These are phyloP conservation scores for Candida buenavistaensis DNA, from an alignment of 1,139 yeast genomes.

Conservation along the genomic window DNA sequence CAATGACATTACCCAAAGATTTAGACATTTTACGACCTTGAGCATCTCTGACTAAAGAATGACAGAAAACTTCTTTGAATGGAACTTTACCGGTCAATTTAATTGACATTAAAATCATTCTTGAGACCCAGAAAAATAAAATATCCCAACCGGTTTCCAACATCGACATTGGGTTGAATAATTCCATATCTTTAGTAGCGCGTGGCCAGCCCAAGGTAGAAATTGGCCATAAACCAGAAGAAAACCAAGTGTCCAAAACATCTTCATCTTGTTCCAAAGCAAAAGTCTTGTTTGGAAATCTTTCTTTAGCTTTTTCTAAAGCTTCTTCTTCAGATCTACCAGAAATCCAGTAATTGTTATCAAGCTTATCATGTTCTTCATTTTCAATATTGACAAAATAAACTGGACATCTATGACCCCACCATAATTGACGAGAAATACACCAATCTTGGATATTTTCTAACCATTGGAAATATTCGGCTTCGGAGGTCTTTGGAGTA, in stretches of 20 bases:
- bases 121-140: constrained; percentile 96
- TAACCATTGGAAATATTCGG: constrained; percentile 94
- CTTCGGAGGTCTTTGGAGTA: constrained; percentile 85
- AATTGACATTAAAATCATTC: constrained; percentile 91
- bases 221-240: constrained; percentile 98
- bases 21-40: constrained; percentile 99
- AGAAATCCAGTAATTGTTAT: constrained; percentile 85
- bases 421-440: constrained; percentile 98
- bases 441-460: constrained; percentile 99
- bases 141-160: constrained; percentile 99
- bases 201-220: constrained; percentile 97
- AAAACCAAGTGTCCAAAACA: constrained; percentile 98
- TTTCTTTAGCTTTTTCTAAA: constrained; percentile 69
- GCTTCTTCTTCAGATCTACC: constrained; percentile 87
- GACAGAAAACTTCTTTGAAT: constrained; percentile 96
- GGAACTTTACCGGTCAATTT: constrained; percentile 91
- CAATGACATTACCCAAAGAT: constrained; percentile 93
- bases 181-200: constrained; percentile 68
- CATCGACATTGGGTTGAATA: constrained; percentile 87
- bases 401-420: constrained; percentile 99
- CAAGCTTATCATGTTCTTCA: constrained; percentile 55
- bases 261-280: constrained; percentile 94
- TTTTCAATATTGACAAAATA: constrained; percentile 86
- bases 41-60: constrained; percentile 96
- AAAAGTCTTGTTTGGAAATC: constrained; percentile 69